phyloP scores from a whole-genome alignment of 2,329 filamentous ascomycete genomes.

The Parastagonospora nodorum region DNA sequence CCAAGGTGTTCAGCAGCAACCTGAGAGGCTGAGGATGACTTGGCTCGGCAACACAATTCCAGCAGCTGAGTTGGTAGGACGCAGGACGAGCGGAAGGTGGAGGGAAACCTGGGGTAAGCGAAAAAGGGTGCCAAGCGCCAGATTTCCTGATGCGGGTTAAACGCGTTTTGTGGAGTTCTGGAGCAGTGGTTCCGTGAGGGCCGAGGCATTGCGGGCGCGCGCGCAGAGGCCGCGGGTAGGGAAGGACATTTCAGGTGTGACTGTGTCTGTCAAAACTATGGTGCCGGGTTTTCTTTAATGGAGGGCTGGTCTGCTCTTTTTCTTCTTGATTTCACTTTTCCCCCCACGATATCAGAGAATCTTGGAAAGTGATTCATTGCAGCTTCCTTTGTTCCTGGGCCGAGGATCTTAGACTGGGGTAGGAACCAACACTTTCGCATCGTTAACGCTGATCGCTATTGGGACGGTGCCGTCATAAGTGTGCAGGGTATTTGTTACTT shows the following conservation, averaged over 20 bases:
- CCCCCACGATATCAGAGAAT: no score
- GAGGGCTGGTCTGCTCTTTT: neutral
- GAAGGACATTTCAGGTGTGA: conserved; percentile 19
- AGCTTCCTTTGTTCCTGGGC: conserved; percentile 26
- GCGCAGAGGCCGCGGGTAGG: no score
- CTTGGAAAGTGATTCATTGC: no score
- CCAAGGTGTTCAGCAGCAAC: no score
- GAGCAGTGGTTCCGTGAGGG: conserved; percentile 17
- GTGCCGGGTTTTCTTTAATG: conserved; percentile 10
- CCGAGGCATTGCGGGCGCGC: conserved; percentile 36
- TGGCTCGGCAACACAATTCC: conserved; percentile 14
- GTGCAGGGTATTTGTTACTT: neutral
- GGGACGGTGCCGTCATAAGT: no score
- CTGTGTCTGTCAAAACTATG: conserved; percentile 22
- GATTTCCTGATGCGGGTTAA: no score
- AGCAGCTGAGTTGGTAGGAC: no score
- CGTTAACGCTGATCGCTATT: conserved; percentile 10
- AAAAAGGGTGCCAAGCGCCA: no score
- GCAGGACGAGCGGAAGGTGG: conserved; percentile 14
- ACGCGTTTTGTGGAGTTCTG: no score
- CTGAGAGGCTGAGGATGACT: no score
- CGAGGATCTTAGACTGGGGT: conserved; percentile 20
- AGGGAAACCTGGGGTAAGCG: no score
- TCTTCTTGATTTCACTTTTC: conserved; percentile 8
- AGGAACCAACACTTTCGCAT: conserved; percentile 1